A percentile compares a stretch with the other conserved stretches of the same genome.
phyloP scores from a whole-genome alignment of 2,329 filamentous ascomycete species.

The Phaeoacremonium minimum region DNA sequence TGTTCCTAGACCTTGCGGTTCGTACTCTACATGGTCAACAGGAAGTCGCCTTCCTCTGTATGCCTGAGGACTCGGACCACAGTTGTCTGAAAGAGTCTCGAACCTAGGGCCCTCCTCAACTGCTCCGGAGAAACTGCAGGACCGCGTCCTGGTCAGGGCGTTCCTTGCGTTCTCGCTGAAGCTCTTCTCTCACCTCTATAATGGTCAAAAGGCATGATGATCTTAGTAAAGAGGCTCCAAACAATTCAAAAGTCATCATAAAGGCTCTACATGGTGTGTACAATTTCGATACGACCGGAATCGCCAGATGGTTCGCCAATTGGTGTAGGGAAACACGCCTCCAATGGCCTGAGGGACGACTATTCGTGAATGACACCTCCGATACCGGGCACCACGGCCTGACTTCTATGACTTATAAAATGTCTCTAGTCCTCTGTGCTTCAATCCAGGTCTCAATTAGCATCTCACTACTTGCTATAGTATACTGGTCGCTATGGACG shows the following conservation, averaged over 20 bases:
- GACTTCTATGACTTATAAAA: too few species aligned
- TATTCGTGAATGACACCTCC: not conserved
- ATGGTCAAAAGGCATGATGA: not conserved
- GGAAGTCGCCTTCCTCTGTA: not conserved
- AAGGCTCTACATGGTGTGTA: not conserved
- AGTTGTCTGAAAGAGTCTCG: not conserved
- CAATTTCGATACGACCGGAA: not conserved
- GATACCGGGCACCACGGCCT: not conserved
- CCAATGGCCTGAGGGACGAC: not conserved
- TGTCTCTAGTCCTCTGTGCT: too few species aligned
- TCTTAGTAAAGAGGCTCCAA: not conserved
- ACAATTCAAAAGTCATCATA: not conserved
- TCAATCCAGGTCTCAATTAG: too few species aligned
- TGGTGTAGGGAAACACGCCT: not conserved
- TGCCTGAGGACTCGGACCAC: not conserved
- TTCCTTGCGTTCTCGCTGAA: not conserved
- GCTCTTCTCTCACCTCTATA: not conserved
- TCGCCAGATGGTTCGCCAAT: not conserved
- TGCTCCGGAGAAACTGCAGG: not conserved
- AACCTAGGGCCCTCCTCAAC: not conserved
- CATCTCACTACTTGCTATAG: too few species aligned
- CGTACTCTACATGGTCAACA: not conserved
- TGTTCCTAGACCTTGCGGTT: not conserved
- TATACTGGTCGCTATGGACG: too few species aligned
- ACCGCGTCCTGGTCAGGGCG: not conserved